Evolutionary conservation across 805 yeast species (phyloP).

Genomic region (Torulaspora quercuum): DNA sequence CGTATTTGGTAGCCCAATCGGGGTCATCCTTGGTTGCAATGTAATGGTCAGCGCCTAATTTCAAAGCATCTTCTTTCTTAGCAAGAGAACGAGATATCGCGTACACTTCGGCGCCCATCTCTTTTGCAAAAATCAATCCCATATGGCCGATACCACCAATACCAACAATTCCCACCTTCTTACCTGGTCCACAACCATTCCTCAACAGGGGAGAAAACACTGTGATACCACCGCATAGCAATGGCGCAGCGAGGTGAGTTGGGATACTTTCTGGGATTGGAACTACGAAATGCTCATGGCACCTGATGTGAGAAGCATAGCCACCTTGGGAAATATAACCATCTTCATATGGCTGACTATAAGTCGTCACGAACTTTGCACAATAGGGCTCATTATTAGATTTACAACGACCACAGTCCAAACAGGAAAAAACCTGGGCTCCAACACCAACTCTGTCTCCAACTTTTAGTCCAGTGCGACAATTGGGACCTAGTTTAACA

Average conservation of each 20-base stretch:
- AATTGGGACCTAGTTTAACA: conserved; percentile 55
- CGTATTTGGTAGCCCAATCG: conserved; percentile 36
- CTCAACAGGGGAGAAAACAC: conserved; percentile 47
- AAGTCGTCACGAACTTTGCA: conserved; percentile 47
- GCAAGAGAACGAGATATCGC: conserved; percentile 45
- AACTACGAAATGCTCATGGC: conserved; percentile 40
- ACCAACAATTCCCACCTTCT: conserved; percentile 44
- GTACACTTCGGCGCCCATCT: conserved; percentile 49
- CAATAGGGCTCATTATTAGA: conserved; percentile 58
- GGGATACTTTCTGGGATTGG: conserved; percentile 46
- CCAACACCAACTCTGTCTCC: conserved; percentile 84
- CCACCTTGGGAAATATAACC: conserved; percentile 35
- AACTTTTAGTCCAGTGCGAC: conserved; percentile 47
- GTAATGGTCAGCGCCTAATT: conserved; percentile 47
- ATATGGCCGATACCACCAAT: conserved; percentile 49
- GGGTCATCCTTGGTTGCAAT: conserved; percentile 46
- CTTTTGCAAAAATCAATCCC: conserved; percentile 47
- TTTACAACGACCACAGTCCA: conserved; percentile 57
- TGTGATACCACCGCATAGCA: conserved; percentile 57
- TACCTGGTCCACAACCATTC: conserved; percentile 32
- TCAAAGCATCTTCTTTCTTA: conserved; percentile 42
- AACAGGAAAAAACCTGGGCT: conserved; percentile 62
- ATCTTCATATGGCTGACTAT: conserved; percentile 35
- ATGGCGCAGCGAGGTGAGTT: conserved; percentile 47
- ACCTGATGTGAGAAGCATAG: conserved; percentile 18